These are phyloP conservation scores for Cladosporium phlei DNA, from an alignment of 2,329 filamentous ascomycete species.

Conservation along the genomic window DNA sequence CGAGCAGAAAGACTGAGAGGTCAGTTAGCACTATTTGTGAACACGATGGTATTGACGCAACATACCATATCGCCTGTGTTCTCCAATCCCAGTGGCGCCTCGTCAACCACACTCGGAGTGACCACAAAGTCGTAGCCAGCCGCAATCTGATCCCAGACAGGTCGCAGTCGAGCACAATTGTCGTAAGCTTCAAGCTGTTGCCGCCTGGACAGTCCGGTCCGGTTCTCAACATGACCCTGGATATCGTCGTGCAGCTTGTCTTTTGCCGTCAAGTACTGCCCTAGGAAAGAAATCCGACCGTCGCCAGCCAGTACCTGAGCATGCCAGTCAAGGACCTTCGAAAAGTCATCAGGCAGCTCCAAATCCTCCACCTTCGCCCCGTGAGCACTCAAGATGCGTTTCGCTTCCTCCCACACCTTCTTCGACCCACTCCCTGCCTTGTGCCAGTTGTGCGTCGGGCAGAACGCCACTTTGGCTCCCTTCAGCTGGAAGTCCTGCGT, in stretches of 20 bases:
- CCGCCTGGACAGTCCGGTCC: constrained; percentile 36
- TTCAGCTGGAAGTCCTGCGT: constrained; percentile 29
- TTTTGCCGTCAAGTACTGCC: constrained; percentile 49
- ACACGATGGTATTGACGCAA: too few relatives aligned
- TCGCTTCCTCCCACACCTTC: constrained; percentile 34
- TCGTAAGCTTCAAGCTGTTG: constrained; percentile 54
- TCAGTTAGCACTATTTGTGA: not conserved
- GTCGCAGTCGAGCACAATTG: constrained; percentile 50
- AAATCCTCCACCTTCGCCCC: constrained; percentile 56
- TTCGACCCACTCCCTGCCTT: constrained; percentile 33
- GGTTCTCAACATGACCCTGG: constrained; percentile 49
- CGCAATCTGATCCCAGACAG: constrained; percentile 51
- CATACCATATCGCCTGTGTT: constrained; percentile 53
- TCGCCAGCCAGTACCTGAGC: constrained; percentile 48
- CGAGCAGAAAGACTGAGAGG: constrained; percentile 25
- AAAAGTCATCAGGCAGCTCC: constrained; percentile 48
- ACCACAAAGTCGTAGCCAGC: constrained; percentile 53
- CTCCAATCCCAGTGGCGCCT: constrained; percentile 52
- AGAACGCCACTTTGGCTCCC: constrained; percentile 51
- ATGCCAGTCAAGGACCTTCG: constrained; percentile 49
- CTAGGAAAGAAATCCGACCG: constrained; percentile 49
- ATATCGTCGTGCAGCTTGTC: constrained; percentile 45
- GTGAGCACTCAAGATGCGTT: constrained; percentile 33
- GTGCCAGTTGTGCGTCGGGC: constrained; percentile 51
- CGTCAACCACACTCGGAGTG: constrained; percentile 55